Percentiles rank a stretch among this genome's conserved stretches.
Evolutionary conservation across 306 rosid species (phyloP).

Genomic region (Quercus agrifolia): DNA sequence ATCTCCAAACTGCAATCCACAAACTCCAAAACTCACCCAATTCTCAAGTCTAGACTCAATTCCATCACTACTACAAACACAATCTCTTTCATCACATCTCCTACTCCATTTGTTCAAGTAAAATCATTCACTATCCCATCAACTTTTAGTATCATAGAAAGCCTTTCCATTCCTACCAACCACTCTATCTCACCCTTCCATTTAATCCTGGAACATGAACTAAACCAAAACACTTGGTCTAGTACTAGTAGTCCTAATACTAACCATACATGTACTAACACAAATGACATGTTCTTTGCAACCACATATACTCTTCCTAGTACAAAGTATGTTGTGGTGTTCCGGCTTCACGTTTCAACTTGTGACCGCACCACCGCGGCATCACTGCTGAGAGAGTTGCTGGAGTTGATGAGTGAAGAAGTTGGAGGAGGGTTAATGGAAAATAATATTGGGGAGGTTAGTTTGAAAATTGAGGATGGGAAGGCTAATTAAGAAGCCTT

Average conservation of each 20-base stretch:
- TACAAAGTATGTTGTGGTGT: slow-evolving; percentile 24
- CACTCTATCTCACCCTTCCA: slow-evolving; percentile 40
- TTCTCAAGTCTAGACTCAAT: slow-evolving; percentile 51
- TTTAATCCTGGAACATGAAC: slow-evolving; percentile 41
- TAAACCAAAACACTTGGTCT: slow-evolving; percentile 41
- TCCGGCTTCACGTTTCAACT: slow-evolving; percentile 48
- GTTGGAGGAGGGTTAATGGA: background rate
- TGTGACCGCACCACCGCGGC: slow-evolving; percentile 60
- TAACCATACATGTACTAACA: background rate
- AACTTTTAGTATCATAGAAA: slow-evolving; percentile 18
- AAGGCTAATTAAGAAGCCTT: slow-evolving; percentile 25
- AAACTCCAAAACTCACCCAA: slow-evolving; percentile 47
- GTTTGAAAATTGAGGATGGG: slow-evolving; percentile 45
- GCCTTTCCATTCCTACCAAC: background rate
- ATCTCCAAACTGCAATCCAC: slow-evolving; percentile 38
- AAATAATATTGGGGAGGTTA: background rate
- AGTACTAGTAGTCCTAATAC: background rate
- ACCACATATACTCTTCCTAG: slow-evolving; percentile 29
- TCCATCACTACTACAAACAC: slow-evolving; percentile 1
- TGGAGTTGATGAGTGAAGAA: slow-evolving; percentile 12
- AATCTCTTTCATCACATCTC: slow-evolving; percentile 32
- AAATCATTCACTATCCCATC: background rate
- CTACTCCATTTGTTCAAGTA: slow-evolving; percentile 32
- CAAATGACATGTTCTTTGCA: slow-evolving; percentile 29
- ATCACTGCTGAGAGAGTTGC: slow-evolving; percentile 43